A percentile compares a stretch with the other conserved stretches of the same genome.
Conservation (phyloP, 805 yeast genomes). For the Barnettozyma sucrosica region DNA sequence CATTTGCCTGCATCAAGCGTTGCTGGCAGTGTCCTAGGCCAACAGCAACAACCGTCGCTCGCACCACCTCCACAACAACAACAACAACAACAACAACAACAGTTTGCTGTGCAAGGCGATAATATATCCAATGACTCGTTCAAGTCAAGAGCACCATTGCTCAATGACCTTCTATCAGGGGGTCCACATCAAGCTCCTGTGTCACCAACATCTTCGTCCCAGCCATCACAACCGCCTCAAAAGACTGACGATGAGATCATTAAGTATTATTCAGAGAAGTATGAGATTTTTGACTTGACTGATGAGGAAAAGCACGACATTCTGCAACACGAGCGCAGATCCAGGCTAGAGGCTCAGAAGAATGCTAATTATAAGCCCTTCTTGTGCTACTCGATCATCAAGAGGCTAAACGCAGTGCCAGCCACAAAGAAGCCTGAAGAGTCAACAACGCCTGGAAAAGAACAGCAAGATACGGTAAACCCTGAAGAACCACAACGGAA, state of each 20-base stretch:
- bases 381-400: constrained; percentile 26
- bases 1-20: background rate
- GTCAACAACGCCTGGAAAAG: background rate
- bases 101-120: background rate
- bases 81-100: background rate
- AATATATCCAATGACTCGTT: background rate
- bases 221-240: constrained; percentile 3
- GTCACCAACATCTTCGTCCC: background rate
- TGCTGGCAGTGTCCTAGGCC: background rate
- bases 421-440: constrained; percentile 10
- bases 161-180: constrained; percentile 5
- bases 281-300: constrained; percentile 23
- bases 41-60: background rate
- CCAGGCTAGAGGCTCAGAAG: constrained; percentile 22
- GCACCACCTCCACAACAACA: constrained; percentile 1
- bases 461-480: background rate
- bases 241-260: constrained; percentile 26
- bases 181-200: background rate
- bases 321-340: constrained; percentile 26
- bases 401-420: constrained; percentile 23
- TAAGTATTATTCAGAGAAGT: constrained; percentile 24
- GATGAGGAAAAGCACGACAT: constrained; percentile 27
- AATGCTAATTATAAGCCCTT: constrained; percentile 26
- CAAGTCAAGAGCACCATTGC: constrained; percentile 8
- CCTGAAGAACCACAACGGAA: background rate